These are phyloP conservation scores for Talaromyces albobiverticillius DNA, from an alignment of 2,329 filamentous ascomycete genomes.

Conservation along the genomic window DNA sequence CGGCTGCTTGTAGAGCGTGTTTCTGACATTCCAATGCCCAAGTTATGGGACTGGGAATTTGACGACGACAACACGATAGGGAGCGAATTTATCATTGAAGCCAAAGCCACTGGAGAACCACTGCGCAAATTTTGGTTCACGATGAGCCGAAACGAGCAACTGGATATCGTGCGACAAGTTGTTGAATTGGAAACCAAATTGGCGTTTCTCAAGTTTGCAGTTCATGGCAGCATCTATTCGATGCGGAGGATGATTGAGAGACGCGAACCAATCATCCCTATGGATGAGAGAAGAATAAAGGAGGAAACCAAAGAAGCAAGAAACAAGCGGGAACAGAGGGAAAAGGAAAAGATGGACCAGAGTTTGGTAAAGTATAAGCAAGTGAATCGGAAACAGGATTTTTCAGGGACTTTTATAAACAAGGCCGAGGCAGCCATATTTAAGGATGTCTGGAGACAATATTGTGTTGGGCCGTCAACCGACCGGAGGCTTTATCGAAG, in stretches of 20 bases:
- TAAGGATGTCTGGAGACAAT: neutral
- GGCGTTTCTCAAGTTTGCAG: constrained; percentile 18
- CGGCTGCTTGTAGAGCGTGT: constrained; percentile 18
- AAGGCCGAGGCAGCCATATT: neutral
- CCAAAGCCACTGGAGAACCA: constrained; percentile 28
- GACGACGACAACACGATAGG: constrained; percentile 34
- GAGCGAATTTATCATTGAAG: constrained; percentile 42
- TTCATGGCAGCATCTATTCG: constrained; percentile 23
- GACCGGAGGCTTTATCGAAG: constrained; percentile 7
- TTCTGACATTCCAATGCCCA: constrained; percentile 32
- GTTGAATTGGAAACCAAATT: constrained; percentile 23
- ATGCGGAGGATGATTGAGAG: neutral
- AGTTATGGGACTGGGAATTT: constrained; percentile 33
- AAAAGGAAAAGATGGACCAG: no score
- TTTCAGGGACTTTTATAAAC: neutral
- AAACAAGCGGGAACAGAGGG: no score
- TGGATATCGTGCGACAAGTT: constrained; percentile 18
- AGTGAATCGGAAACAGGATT: neutral
- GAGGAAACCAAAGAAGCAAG: no score
- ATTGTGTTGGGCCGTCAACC: constrained; percentile 8
- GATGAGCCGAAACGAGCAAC: constrained; percentile 13
- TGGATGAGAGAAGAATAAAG: no score
- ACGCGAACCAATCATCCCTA: no score
- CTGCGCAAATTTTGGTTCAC: constrained; percentile 30
- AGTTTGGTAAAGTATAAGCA: no score